phyloP scores from a whole-genome alignment of 2,329 filamentous ascomycete species.

The Neopestalotiopsis rosae region DNA sequence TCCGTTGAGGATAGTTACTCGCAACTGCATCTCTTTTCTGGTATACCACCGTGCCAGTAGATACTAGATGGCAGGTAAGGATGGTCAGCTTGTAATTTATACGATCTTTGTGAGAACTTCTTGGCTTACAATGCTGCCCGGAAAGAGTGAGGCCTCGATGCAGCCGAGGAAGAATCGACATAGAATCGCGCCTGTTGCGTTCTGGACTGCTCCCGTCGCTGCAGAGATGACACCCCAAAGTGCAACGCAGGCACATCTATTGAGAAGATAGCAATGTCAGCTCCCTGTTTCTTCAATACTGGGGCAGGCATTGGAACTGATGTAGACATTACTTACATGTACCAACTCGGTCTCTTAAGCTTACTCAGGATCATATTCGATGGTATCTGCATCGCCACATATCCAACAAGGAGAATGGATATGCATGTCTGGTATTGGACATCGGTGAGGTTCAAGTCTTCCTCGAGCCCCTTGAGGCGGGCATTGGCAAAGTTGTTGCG shows the following conservation, averaged over 20 bases:
- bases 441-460: slow-evolving; percentile 43
- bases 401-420: slow-evolving; percentile 35
- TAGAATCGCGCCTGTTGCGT: slow-evolving; percentile 43
- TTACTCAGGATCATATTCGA: slow-evolving; percentile 48
- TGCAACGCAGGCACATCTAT: slow-evolving; percentile 8
- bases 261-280: not conserved
- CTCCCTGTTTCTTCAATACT: not conserved
- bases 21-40: slow-evolving; percentile 39
- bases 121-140: slow-evolving; percentile 16
- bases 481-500: slow-evolving; percentile 53
- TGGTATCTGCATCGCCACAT: slow-evolving; percentile 41
- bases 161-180: slow-evolving; percentile 33
- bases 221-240: slow-evolving; percentile 50
- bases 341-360: slow-evolving; percentile 43
- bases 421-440: slow-evolving; percentile 37
- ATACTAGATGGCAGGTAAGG: not conserved
- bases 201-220: slow-evolving; percentile 44
- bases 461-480: slow-evolving; percentile 42
- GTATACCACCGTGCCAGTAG: slow-evolving; percentile 46
- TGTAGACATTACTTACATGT: slow-evolving; percentile 21
- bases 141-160: slow-evolving; percentile 20
- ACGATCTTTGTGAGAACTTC: not conserved
- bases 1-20: slow-evolving; percentile 41
- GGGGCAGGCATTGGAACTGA: no score
- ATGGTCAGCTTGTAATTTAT: not conserved